Evolutionary conservation across 2,329 filamentous ascomycete genomes (phyloP).

Genomic region (Alternaria arborescens): DNA sequence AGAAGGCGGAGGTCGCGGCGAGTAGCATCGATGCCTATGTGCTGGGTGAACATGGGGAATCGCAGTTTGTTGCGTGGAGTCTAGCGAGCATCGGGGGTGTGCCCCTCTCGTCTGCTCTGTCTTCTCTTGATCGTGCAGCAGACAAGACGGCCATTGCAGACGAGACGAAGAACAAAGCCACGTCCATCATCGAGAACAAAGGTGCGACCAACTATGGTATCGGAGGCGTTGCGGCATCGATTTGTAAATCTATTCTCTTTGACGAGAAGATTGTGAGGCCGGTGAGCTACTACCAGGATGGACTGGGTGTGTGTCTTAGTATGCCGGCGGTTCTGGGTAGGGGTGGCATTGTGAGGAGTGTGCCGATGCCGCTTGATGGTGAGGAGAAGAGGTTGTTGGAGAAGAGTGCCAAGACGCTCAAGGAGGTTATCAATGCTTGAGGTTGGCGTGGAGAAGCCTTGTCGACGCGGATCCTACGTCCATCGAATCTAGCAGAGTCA

Average conservation of each 20-base stretch:
- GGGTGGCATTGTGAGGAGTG: conserved; percentile 19
- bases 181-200: conserved; percentile 28
- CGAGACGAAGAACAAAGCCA: conserved; percentile 27
- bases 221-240: conserved; percentile 27
- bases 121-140: neutral
- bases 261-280: conserved; percentile 24
- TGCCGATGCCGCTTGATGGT: conserved; percentile 12
- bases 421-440: too few relatives aligned
- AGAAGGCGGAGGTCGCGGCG: conserved; percentile 22
- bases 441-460: conserved; percentile 84
- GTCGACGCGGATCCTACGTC: conserved; percentile 92
- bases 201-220: conserved; percentile 34
- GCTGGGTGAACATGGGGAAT: conserved; percentile 29
- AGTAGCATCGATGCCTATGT: conserved; percentile 29
- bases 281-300: conserved; percentile 26
- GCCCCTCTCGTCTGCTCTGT: conserved; percentile 7
- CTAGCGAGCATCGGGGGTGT: conserved; percentile 21
- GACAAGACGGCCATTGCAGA: conserved; percentile 21
- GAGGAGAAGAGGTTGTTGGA: conserved; percentile 21
- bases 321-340: conserved; percentile 28
- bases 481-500: conserved; percentile 76
- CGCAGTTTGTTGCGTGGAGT: conserved; percentile 30
- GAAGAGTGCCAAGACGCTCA: conserved; percentile 23
- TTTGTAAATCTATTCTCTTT: conserved; percentile 25
- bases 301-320: conserved; percentile 24